Percentiles rank a stretch among this genome's conserved stretches.
Conservation (phyloP, 306 rosid species). For the Prunus kanzakura region DNA sequence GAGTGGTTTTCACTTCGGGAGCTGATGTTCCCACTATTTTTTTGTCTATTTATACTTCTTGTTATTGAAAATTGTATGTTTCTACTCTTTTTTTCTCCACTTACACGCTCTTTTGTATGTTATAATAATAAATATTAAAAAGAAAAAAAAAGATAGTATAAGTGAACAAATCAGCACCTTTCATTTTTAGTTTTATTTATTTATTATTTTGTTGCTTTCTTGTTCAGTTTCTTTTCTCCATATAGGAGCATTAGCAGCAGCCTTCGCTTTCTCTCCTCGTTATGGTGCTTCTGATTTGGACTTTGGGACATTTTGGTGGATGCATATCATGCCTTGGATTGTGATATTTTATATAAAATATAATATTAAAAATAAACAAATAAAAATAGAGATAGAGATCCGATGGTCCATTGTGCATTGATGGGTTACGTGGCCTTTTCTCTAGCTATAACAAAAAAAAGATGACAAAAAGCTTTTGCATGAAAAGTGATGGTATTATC, state of each 20-base stretch:
- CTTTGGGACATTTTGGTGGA: constrained; percentile 17
- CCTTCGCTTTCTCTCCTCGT: constrained; percentile 22
- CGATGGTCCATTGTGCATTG: not conserved
- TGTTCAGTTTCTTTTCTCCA: constrained; percentile 10
- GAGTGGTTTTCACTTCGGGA: not conserved
- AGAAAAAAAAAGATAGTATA: no score
- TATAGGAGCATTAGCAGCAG: not conserved
- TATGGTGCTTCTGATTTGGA: constrained; percentile 25
- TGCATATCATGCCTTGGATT: constrained; percentile 21
- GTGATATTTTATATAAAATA: constrained; percentile 27
- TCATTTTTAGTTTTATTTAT: no score
- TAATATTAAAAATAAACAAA: not conserved
- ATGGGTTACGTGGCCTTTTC: constrained; percentile 2
- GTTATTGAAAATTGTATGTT: no score
- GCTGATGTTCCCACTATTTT: no score
- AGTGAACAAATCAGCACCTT: no score
- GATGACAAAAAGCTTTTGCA: not conserved
- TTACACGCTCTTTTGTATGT: no score
- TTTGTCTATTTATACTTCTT: no score
- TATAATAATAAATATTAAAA: no score
- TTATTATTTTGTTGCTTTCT: not conserved
- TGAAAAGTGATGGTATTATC: constrained; percentile 6
- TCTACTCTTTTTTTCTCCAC: accelerated
- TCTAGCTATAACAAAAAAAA: not conserved
- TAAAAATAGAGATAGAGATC: not conserved